Base-by-base conservation (phyloP, 495 filamentous ascomycete genomes). In the Hypomontagnella monticulosa region DNA sequence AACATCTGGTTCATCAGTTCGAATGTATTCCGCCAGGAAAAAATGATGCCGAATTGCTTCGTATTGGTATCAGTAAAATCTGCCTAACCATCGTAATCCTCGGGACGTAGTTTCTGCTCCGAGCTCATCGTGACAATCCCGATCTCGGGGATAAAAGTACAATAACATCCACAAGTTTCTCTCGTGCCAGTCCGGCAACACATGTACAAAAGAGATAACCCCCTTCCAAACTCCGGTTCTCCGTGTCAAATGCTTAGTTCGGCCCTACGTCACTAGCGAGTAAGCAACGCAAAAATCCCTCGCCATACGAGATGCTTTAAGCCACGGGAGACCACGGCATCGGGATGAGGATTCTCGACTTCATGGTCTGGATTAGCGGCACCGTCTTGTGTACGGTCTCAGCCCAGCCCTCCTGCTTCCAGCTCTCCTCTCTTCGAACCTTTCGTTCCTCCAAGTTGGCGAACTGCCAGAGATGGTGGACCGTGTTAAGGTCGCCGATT, bases 311-410 rank as follows among this genome's bases (percentile, higher is more conserved):
- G 23, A 16, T 2, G 15, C n/a, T 42, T 72, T 79, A 96, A 62
- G 90, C 89, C 50, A 98, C 92, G 5, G 95, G 93, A 66, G 91
- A 94, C 95, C 95, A 99, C 6, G 92, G 89, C 90, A 97, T 92
- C 4, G 96, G 93, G 56, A 98, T 89, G 71, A 99, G 75, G 71
- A 99, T 93, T 73, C 90, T 83, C 74, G 91, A 95, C 83, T 93
- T 91, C 95, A 99, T 99, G 55, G 80, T 88, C 83, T 96, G 93
- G 72, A 99, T 99, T 51, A 99, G 82, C 15, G 95, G 95, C 38
- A 99, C 96, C 1, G 95, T 99, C 84, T 96, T 97, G 80, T 99
- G 95, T 34, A 99, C 95, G 34, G 95, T 99, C 70, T 97, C 93
- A 11, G 92, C 92, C 95, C 95, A 99, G 14, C 95, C 96, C 62